Conservation (phyloP, 2,329 filamentous ascomycete genomes). For the Apiospora aurea region DNA sequence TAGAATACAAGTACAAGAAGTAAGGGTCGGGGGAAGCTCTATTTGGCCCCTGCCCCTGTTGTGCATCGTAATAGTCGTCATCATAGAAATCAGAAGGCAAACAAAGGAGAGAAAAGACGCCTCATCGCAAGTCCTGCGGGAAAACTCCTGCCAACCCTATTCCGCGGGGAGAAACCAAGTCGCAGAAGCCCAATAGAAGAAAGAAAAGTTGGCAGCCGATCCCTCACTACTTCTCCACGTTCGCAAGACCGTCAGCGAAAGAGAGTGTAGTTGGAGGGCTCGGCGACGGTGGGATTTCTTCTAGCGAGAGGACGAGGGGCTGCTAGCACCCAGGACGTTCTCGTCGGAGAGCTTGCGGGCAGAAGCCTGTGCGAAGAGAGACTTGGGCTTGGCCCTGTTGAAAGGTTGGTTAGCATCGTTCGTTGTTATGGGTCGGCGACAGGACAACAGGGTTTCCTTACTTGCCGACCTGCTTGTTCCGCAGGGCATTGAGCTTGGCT, state of each 20-base stretch:
- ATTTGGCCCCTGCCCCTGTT: not conserved
- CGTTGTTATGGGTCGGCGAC: not conserved
- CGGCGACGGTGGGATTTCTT: not conserved
- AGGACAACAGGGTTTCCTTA: constrained; percentile 51
- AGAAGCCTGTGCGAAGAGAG: constrained; percentile 71
- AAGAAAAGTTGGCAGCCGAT: not conserved
- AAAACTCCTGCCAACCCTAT: not conserved
- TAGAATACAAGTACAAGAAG: constrained; percentile 21
- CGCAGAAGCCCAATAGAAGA: not conserved
- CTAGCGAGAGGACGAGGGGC: constrained; percentile 23
- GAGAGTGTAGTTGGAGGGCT: not conserved
- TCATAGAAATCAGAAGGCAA: constrained; percentile 1
- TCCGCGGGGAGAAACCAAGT: not conserved
- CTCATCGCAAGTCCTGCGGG: not conserved
- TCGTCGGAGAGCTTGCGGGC: constrained; percentile 66
- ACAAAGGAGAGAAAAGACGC: constrained; percentile 3
- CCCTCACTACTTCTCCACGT: not conserved
- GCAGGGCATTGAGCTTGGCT: constrained; percentile 81
- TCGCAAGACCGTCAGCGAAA: constrained; percentile 8
- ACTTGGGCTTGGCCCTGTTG: constrained; percentile 69
- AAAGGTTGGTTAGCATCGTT: constrained; percentile 32
- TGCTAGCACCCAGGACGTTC: constrained; percentile 48
- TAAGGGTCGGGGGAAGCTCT: not conserved
- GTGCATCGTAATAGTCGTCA: constrained; percentile 21
- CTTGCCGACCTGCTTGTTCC: constrained; percentile 82